Conservation (phyloP, 306 rosid genomes). For the Prunus armeniaca region DNA sequence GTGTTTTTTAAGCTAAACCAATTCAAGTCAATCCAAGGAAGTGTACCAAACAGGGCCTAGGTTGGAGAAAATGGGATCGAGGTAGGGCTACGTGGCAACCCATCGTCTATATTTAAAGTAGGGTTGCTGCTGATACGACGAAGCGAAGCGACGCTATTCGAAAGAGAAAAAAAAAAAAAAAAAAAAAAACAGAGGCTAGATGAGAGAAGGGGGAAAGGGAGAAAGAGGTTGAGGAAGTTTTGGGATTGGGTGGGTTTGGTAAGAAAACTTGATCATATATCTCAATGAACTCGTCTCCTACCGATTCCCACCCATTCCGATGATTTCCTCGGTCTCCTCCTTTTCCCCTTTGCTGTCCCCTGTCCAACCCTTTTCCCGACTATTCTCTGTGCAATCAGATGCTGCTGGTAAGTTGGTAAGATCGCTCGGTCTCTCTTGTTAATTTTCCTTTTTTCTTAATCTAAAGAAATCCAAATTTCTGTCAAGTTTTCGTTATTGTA, state of each 20-base stretch:
- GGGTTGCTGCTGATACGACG: too few species aligned
- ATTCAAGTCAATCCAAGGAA: too few species aligned
- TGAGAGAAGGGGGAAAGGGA: constrained; percentile 38
- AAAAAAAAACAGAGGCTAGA: background rate
- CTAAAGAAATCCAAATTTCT: background rate
- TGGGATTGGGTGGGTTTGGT: background rate
- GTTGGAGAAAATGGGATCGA: too few species aligned
- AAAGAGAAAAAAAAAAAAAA: background rate
- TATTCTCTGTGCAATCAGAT: background rate
- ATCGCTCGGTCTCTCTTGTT: background rate
- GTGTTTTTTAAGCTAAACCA: too few species aligned
- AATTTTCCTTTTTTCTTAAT: background rate
- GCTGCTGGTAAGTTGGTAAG: background rate
- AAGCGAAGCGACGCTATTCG: background rate
- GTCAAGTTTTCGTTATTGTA: background rate
- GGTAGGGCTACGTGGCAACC: too few species aligned
- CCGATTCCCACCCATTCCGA: constrained; percentile 5
- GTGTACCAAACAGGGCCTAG: too few species aligned
- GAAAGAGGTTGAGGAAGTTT: constrained; percentile 24
- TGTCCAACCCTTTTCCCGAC: background rate
- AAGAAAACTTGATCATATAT: background rate
- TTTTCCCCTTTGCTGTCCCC: background rate
- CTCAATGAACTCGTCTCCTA: background rate
- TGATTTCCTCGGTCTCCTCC: background rate
- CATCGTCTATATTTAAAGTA: too few species aligned